A percentile compares a stretch with the other conserved stretches of the same genome.
phyloP scores from a whole-genome alignment of 306 rosid species.

The Vachellia collinsii region DNA sequence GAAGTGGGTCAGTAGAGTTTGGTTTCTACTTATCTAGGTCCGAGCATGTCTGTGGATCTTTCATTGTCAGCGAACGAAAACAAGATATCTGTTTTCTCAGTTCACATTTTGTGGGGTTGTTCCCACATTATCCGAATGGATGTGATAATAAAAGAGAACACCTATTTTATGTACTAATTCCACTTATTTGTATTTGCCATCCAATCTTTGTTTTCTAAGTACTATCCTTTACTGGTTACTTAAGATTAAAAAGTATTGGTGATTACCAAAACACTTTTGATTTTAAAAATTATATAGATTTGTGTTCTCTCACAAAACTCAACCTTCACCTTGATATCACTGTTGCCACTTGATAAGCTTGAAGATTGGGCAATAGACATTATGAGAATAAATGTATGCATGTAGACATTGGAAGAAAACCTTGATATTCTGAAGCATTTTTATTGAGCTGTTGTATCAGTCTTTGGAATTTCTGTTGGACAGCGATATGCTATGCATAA shows the following conservation, averaged over 20 bases:
- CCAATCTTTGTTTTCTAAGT: neutral
- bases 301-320: neutral
- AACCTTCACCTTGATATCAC: neutral
- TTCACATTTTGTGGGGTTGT: neutral
- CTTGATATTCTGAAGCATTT: neutral
- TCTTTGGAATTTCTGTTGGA: neutral
- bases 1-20: neutral
- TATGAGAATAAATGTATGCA: too few relatives aligned
- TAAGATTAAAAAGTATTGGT: neutral
- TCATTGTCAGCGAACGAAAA: slow-evolving; percentile 1
- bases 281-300: neutral
- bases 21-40: neutral
- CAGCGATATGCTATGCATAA: neutral
- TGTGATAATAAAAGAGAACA: neutral
- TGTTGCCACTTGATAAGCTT: neutral
- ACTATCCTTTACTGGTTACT: neutral
- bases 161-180: neutral
- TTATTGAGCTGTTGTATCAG: neutral
- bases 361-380: neutral
- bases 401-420: too few relatives aligned
- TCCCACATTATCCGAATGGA: neutral
- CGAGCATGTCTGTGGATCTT: neutral
- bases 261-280: neutral
- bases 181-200: neutral
- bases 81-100: neutral